Evolutionary conservation across 139 green algal species (phyloP), one percentile per base, ranked within the genome.

Genomic region (Klebsormidium nitens): DNA sequence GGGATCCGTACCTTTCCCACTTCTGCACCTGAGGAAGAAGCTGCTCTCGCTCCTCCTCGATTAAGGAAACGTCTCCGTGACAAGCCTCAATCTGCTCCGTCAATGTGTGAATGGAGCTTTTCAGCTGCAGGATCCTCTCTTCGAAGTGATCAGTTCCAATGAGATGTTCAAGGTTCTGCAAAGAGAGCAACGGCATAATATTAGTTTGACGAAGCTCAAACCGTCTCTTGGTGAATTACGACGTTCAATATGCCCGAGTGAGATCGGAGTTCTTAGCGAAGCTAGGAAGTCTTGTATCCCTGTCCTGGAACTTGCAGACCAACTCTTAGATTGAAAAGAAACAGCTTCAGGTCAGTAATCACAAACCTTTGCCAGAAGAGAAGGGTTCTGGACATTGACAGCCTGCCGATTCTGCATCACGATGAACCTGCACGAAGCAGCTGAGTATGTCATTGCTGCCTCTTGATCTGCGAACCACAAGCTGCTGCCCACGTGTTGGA

Each of bases 341-440:
- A 61, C 11, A 66, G 58, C 35, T 39, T 26, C n/a, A 66, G 14
- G 0, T 26, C 5, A 59, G 61, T n/a, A n/a, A n/a, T n/a, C n/a
- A n/a, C 5, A 3, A 3, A 69, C 61, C 61, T 69, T 69, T 39
- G 57, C 46, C 23, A 69, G 61, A 28, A 59, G 28, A 49, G 40
- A 31, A 42, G 61, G 36, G 19, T 39, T 3, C 36, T 69, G 2
- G 5, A 69, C 61, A 32, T 62, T 69, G 26, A 69, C 61, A 29
- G 61, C 61, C 36, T 69, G 61, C 61, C 57, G 61, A 19, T 69
- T 39, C 31, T 69, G 61, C 61, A 69, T 69, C 28, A 69, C 61
- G 57, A 69, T 69, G 47, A 69, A 69, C 36, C 61, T 69, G 61
- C 6, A 69, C 28, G 28, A 8, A 23, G 26, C 0, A 69, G 32